Percentiles rank a stretch among this genome's conserved stretches.
Conservation (phyloP, 345 rosid species). For the Adansonia digitata region DNA sequence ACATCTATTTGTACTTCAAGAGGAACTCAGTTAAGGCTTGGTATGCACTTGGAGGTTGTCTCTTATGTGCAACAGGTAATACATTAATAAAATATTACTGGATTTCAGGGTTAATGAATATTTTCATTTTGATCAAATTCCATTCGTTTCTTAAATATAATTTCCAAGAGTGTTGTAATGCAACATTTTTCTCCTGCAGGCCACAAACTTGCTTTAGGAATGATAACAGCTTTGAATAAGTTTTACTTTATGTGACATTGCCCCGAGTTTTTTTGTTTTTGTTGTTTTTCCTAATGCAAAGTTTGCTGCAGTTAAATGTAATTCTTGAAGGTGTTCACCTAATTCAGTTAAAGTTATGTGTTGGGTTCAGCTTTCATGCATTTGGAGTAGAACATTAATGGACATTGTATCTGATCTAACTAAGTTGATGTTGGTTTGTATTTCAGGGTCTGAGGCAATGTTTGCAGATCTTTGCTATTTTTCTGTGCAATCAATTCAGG, state of each 20-base stretch:
- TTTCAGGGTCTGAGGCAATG: constrained; percentile 97
- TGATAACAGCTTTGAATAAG: background rate
- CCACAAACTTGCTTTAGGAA: background rate
- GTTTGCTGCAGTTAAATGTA: background rate
- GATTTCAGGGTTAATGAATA: background rate
- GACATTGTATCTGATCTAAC: constrained; percentile 8
- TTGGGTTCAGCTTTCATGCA: background rate
- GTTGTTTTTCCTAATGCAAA: background rate
- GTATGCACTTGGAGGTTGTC: constrained; percentile 83
- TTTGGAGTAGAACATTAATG: background rate
- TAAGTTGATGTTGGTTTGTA: constrained; percentile 18
- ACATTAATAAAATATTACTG: background rate
- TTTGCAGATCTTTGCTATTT: constrained; percentile 99
- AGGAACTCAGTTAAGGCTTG: constrained; percentile 81
- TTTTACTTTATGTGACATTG: background rate
- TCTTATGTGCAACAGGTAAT: constrained; percentile 91
- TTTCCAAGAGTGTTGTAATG: background rate
- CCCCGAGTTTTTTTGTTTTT: background rate
- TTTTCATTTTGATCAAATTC: background rate
- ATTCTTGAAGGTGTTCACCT: background rate
- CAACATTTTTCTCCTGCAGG: background rate
- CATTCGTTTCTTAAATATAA: background rate
- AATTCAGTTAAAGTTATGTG: background rate
- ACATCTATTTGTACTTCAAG: constrained; percentile 84
- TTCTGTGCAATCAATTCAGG: constrained; percentile 95